These are phyloP conservation scores for Leccinum variicolor DNA, from an alignment of 768 basidiomycete species.

Conservation along the genomic window DNA sequence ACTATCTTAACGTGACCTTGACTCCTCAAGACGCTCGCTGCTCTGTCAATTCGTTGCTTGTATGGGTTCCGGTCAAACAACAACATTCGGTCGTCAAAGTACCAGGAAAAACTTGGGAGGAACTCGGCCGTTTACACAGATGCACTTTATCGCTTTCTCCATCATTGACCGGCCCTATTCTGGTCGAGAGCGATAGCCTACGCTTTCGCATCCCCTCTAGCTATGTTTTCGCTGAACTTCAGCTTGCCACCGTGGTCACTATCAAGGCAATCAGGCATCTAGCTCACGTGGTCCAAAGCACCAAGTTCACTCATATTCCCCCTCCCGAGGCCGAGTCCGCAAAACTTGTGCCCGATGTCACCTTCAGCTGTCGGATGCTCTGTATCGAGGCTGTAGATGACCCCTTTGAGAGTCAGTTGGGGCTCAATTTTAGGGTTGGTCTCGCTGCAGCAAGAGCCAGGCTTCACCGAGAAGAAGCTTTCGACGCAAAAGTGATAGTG, in stretches of 20 bases:
- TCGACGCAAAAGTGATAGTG: constrained; percentile 71
- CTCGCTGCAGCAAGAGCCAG: constrained; percentile 67
- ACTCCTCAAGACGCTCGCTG: constrained; percentile 25
- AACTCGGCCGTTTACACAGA: constrained; percentile 57
- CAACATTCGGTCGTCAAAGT: constrained; percentile 33
- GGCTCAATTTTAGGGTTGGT: constrained; percentile 71
- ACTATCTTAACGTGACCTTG: constrained; percentile 20
- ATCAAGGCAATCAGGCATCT: constrained; percentile 77
- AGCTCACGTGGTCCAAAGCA: constrained; percentile 47
- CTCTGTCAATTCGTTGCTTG: constrained; percentile 40
- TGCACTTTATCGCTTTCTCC: constrained; percentile 42
- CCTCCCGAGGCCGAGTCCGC: constrained; percentile 68
- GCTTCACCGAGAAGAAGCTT: constrained; percentile 75
- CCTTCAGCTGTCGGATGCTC: constrained; percentile 55
- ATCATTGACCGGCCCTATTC: constrained; percentile 37
- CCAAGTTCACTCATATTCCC: constrained; percentile 52
- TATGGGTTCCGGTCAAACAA: constrained; percentile 54
- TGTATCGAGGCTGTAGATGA: constrained; percentile 82
- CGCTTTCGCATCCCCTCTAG: constrained; percentile 78
- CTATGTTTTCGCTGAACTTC: constrained; percentile 71
- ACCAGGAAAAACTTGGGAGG: constrained; percentile 62
- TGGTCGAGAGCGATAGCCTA: constrained; percentile 57
- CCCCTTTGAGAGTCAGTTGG: constrained; percentile 74
- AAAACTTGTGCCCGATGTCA: constrained; percentile 64
- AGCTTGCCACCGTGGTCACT: constrained; percentile 65